Conservation (phyloP, 1,284 basidiomycete genomes). For the Ganoderma multipileum region DNA sequence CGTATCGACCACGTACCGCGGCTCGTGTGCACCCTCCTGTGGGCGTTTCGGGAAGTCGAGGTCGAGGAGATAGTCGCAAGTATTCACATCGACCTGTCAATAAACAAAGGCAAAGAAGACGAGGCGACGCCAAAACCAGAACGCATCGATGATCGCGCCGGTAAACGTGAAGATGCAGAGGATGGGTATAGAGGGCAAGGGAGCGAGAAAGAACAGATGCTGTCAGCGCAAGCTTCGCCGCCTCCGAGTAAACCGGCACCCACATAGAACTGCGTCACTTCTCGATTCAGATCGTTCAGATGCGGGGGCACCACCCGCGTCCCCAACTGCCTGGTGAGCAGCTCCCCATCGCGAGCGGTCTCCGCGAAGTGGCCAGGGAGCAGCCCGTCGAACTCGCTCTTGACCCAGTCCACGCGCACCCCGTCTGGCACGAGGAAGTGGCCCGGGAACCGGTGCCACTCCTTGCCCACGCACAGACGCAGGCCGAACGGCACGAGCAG, state of each 20-base stretch:
- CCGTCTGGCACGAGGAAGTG: slow-evolving; percentile 89
- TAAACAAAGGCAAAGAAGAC: background rate
- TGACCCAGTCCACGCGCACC: slow-evolving; percentile 85
- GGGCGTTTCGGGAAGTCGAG: slow-evolving; percentile 81
- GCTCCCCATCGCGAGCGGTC: slow-evolving; percentile 41
- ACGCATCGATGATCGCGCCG: slow-evolving; percentile 9
- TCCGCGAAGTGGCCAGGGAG: slow-evolving; percentile 84
- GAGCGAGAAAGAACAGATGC: slow-evolving; percentile 15
- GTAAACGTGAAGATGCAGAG: slow-evolving; percentile 1
- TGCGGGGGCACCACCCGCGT: slow-evolving; percentile 70
- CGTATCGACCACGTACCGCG: slow-evolving; percentile 73
- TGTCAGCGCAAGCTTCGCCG: slow-evolving; percentile 22
- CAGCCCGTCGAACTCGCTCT: slow-evolving; percentile 90
- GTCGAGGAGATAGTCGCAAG: slow-evolving; percentile 90
- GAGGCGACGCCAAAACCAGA: background rate
- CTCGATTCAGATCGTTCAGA: slow-evolving; percentile 90
- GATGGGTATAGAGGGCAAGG: background rate
- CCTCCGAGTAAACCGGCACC: slow-evolving; percentile 41
- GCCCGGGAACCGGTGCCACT: slow-evolving; percentile 96
- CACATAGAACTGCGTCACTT: slow-evolving; percentile 85
- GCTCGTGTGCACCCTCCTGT: slow-evolving; percentile 64
- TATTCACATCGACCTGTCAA: slow-evolving; percentile 68
- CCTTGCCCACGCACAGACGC: slow-evolving; percentile 90
- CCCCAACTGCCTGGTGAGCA: slow-evolving; percentile 67
- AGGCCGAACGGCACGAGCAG: slow-evolving; percentile 77